Conservation (phyloP, 257 asterid species). For the Fraxinus anomala region DNA sequence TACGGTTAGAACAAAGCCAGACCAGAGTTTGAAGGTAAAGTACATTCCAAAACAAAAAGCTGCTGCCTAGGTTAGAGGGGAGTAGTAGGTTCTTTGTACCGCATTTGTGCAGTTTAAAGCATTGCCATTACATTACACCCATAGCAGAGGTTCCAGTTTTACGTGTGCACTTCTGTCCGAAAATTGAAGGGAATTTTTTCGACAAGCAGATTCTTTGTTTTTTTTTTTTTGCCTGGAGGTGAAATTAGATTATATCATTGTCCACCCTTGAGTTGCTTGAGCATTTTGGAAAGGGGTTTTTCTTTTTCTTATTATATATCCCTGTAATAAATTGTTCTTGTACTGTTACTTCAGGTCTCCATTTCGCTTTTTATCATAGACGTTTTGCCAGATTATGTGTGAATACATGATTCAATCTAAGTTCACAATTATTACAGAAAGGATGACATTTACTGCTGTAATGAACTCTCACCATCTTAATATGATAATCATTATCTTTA, state of each 20-base stretch:
- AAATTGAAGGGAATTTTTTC: slow-evolving; percentile 30
- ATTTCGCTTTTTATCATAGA: slow-evolving; percentile 13
- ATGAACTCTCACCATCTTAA: background rate
- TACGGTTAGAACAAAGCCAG: slow-evolving; percentile 44
- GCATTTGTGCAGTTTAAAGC: slow-evolving; percentile 38
- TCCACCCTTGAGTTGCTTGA: slow-evolving; percentile 16
- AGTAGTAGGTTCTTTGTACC: slow-evolving; percentile 24
- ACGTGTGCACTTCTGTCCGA: slow-evolving; percentile 52
- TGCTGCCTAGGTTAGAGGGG: slow-evolving; percentile 40
- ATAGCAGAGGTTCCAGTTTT: slow-evolving; percentile 58
- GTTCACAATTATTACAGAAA: background rate
- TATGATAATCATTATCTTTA: no score
- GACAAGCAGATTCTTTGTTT: slow-evolving; percentile 24
- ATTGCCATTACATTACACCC: slow-evolving; percentile 23
- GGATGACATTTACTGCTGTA: background rate
- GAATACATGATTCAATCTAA: slow-evolving; percentile 15
- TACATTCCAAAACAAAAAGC: slow-evolving; percentile 66
- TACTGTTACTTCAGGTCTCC: background rate
- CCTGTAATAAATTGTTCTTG: slow-evolving; percentile 28
- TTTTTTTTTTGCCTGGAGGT: slow-evolving; percentile 17
- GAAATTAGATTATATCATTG: slow-evolving; percentile 18
- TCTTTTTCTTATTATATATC: slow-evolving; percentile 25
- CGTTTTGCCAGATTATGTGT: slow-evolving; percentile 17
- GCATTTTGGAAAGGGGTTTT: slow-evolving; percentile 22
- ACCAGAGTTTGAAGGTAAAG: slow-evolving; percentile 47